These are phyloP conservation scores for Phytophthora pisi DNA, from an alignment of 352 stramenopile genomes.

Conservation along the genomic window DNA sequence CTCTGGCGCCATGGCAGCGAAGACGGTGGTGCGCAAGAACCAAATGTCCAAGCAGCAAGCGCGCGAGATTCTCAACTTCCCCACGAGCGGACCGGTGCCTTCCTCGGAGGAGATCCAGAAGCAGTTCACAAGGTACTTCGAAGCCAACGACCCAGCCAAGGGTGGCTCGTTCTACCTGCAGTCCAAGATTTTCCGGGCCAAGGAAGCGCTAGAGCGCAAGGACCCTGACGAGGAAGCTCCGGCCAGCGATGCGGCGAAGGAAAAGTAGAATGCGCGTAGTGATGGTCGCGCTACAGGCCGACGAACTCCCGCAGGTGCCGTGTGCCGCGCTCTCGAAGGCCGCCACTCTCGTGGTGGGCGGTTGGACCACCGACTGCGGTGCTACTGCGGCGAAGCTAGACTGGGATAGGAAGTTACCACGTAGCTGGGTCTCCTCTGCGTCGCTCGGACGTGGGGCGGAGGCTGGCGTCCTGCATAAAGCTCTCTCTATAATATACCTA, in stretches of 20 bases:
- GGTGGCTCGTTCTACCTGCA: constrained; percentile 93
- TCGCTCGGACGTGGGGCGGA: constrained; percentile 20
- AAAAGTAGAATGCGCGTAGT: constrained; percentile 24
- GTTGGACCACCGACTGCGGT: not conserved
- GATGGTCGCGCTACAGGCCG: not conserved
- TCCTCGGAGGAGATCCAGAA: constrained; percentile 74
- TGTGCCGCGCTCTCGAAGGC: not conserved
- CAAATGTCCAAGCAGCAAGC: constrained; percentile 78
- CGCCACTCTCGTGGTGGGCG: not conserved
- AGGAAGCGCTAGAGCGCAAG: constrained; percentile 81
- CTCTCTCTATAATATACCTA: constrained; percentile 35
- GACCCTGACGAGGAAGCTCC: constrained; percentile 34
- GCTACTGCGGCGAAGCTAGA: constrained; percentile 21
- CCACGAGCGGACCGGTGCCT: constrained; percentile 45
- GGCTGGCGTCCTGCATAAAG: constrained; percentile 28
- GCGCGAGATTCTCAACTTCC: constrained; percentile 86
- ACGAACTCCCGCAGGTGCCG: not conserved
- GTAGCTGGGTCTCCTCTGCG: constrained; percentile 28
- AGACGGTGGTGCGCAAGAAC: constrained; percentile 76
- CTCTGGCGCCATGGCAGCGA: constrained; percentile 64
- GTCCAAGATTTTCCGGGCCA: constrained; percentile 92
- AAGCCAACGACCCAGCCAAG: constrained; percentile 90
- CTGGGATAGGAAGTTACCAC: constrained; percentile 31
- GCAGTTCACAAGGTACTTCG: constrained; percentile 88
- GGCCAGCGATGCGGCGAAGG: constrained; percentile 30